phyloP scores from a whole-genome alignment of 306 rosid genomes.

The Vigna reflexopilosa region DNA sequence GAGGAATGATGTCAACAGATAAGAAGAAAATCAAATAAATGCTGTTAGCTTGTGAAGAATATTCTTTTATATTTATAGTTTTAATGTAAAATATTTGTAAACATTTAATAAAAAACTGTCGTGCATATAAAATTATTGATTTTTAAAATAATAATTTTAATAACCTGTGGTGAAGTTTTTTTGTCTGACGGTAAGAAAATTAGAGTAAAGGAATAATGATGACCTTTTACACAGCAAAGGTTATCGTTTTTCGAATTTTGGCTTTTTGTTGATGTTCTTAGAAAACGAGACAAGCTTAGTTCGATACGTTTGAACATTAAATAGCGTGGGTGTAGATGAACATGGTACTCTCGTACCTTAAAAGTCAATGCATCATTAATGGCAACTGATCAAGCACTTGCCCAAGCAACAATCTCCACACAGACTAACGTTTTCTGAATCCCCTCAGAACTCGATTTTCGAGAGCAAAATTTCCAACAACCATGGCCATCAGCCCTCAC shows the following conservation, averaged over 20 bases:
- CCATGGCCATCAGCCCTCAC: conserved; percentile 49
- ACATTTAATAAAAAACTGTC: not conserved
- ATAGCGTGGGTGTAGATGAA: conserved; percentile 17
- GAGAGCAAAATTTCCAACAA: not conserved
- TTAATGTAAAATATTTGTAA: too few species aligned
- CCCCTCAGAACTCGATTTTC: not conserved
- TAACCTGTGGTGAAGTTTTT: not conserved
- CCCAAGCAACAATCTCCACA: not conserved
- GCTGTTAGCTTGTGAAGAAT: too few species aligned
- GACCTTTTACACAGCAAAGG: not conserved
- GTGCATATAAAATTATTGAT: not conserved
- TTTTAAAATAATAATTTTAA: too few species aligned
- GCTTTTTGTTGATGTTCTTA: not conserved
- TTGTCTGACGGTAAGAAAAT: not conserved
- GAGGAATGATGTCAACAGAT: too few species aligned
- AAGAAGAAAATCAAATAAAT: too few species aligned
- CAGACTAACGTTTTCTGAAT: not conserved
- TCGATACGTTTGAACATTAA: not conserved
- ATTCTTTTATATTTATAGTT: too few species aligned
- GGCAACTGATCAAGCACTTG: not conserved
- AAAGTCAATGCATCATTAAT: conserved; percentile 1
- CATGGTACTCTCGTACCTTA: not conserved
- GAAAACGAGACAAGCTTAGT: not conserved
- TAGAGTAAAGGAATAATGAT: not conserved
- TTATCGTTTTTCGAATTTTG: not conserved